Conservation (phyloP, 192 early-diverging fungal genomes). For the Geosiphon pyriformis region DNA sequence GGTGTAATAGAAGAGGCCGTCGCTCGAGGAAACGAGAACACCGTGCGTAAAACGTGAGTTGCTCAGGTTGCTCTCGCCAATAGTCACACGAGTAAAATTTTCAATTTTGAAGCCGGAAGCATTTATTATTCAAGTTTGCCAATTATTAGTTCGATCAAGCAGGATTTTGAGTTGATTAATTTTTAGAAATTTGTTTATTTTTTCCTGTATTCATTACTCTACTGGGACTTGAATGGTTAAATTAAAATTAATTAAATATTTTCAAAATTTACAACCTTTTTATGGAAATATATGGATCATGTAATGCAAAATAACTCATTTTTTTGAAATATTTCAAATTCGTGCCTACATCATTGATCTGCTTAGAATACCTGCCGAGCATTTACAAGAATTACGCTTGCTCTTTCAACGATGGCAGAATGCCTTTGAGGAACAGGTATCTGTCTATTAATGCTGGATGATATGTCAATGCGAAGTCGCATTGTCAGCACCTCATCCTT, state of each 20-base stretch:
- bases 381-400: constrained; percentile 13
- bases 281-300: not conserved
- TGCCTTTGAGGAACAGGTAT: constrained; percentile 18
- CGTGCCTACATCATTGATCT: not conserved
- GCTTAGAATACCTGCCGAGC: constrained; percentile 22
- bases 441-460: not conserved
- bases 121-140: no score
- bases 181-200: no score
- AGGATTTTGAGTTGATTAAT: not conserved
- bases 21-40: not conserved
- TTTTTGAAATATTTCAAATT: not conserved
- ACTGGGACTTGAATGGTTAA: not conserved
- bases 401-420: constrained; percentile 22
- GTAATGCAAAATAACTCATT: constrained; percentile 5
- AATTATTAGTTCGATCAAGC: not conserved
- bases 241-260: constrained; percentile 10
- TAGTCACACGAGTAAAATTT: not conserved
- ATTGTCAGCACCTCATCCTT: not conserved
- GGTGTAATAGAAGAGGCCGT: not conserved
- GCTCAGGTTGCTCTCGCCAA: not conserved
- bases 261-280: not conserved
- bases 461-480: not conserved
- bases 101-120: not conserved
- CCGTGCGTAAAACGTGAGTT: not conserved
- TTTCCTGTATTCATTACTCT: no score